phyloP scores from a whole-genome alignment of 2,329 filamentous ascomycete species.

The Nemania sp. region DNA sequence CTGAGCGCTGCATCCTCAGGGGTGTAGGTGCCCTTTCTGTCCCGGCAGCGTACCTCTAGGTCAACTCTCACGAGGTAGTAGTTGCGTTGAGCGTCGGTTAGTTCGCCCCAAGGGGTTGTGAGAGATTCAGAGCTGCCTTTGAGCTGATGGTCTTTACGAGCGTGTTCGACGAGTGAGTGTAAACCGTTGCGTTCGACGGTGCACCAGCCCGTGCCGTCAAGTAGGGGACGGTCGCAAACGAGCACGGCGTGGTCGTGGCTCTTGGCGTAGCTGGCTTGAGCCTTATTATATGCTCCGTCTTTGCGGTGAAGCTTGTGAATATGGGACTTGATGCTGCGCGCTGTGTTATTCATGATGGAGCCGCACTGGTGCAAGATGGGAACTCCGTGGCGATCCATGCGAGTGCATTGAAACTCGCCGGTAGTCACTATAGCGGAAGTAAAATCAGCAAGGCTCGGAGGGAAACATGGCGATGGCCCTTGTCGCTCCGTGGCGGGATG shows the following conservation, averaged over 20 bases:
- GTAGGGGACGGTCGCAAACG: not conserved
- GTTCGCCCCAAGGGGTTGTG: not conserved
- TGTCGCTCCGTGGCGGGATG: not conserved
- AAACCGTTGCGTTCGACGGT: not conserved
- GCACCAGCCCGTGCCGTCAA: not conserved
- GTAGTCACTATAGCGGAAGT: not conserved
- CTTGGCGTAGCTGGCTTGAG: not conserved
- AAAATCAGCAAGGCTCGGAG: not conserved
- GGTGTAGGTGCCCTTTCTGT: not conserved
- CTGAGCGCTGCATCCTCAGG: not conserved
- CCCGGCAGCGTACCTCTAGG: not conserved
- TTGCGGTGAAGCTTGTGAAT: constrained; percentile 1
- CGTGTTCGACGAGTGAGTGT: constrained; percentile 4
- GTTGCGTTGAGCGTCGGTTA: not conserved
- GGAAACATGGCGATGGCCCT: not conserved
- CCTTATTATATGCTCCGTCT: not conserved
- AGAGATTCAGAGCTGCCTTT: not conserved
- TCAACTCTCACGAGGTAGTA: not conserved
- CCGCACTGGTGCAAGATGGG: not conserved
- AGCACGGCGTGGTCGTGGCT: not conserved
- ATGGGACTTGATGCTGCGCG: not conserved
- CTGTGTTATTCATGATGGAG: not conserved
- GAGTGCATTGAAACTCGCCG: not conserved
- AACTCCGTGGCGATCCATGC: not conserved
- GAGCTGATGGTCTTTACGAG: not conserved